These are phyloP conservation scores for Salix udensis DNA, from an alignment of 345 rosid genomes.

Conservation along the genomic window DNA sequence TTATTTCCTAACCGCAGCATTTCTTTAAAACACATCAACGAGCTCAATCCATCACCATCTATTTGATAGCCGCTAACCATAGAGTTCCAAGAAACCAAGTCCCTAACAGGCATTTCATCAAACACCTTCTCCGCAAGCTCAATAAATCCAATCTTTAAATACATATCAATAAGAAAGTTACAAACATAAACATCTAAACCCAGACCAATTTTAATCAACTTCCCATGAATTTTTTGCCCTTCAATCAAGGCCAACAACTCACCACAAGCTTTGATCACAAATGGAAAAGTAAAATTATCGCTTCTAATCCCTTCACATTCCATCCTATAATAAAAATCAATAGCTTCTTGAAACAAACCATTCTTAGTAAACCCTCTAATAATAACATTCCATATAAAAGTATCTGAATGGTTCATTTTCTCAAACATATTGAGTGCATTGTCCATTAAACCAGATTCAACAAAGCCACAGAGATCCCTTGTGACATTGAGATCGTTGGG, in stretches of 20 bases:
- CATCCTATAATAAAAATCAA: constrained; percentile 47
- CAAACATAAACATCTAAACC: constrained; percentile 52
- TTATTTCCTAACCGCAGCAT: constrained; percentile 38
- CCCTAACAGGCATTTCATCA: constrained; percentile 13
- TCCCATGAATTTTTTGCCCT: constrained; percentile 54
- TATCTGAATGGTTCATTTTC: constrained; percentile 49
- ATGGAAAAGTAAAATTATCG: constrained; percentile 63
- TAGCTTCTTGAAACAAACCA: constrained; percentile 45
- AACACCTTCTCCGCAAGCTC: constrained; percentile 25
- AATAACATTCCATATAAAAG: constrained; percentile 57
- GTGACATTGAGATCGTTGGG: constrained; percentile 22
- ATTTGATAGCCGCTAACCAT: constrained; percentile 15
- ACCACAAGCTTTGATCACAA: constrained; percentile 63
- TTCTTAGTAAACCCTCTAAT: constrained; percentile 49
- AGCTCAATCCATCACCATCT: constrained; percentile 42
- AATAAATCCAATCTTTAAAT: constrained; percentile 9
- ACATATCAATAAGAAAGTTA: constrained; percentile 20
- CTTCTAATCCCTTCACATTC: constrained; percentile 36
- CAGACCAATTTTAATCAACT: constrained; percentile 54
- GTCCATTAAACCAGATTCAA: constrained; percentile 42
- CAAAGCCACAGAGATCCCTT: constrained; percentile 22
- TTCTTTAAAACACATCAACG: constrained; percentile 43
- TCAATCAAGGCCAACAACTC: constrained; percentile 30
- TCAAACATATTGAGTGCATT: constrained; percentile 65
- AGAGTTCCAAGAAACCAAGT: constrained; percentile 24